phyloP scores from a whole-genome alignment of 257 asterid species.

The Nicotiana attenuata region DNA sequence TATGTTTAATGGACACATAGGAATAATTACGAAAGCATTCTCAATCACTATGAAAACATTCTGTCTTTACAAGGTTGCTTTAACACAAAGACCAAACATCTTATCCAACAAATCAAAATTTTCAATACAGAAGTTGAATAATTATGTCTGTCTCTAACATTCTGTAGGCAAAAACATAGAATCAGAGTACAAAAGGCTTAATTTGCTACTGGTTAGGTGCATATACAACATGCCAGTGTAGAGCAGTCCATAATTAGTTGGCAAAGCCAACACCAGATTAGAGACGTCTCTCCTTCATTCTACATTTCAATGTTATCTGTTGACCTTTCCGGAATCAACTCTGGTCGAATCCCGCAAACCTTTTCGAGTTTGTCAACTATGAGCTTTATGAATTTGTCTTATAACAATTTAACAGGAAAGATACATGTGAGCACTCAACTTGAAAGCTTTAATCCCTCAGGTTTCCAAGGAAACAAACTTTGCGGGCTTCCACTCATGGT shows the following conservation, averaged over 20 bases:
- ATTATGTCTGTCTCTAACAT: too few relatives aligned
- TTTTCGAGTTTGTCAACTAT: not conserved
- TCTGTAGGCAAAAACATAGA: too few relatives aligned
- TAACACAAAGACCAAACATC: too few relatives aligned
- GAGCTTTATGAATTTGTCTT: conserved; percentile 2
- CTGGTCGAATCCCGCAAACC: not conserved
- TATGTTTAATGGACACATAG: conserved; percentile 19
- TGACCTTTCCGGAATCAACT: conserved; percentile 16
- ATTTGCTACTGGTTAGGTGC: too few relatives aligned
- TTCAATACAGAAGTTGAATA: too few relatives aligned
- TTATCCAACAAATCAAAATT: too few relatives aligned
- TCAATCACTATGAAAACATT: too few relatives aligned
- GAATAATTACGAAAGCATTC: too few relatives aligned
- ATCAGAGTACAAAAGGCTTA: too few relatives aligned
- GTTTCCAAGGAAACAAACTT: too few relatives aligned
- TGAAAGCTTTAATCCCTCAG: not conserved
- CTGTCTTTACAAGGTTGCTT: too few relatives aligned
- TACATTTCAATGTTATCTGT: not conserved
- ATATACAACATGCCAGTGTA: too few relatives aligned
- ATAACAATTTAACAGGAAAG: not conserved
- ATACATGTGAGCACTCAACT: conserved; percentile 7
- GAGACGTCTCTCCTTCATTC: not conserved
- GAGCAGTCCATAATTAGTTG: not conserved
- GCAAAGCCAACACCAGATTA: conserved; percentile 5
- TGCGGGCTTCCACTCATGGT: not conserved